Percentiles rank a stretch among this genome's conserved stretches.
Evolutionary conservation across 2,329 filamentous ascomycete genomes (phyloP).

Genomic region (Karstenula rhodostoma): DNA sequence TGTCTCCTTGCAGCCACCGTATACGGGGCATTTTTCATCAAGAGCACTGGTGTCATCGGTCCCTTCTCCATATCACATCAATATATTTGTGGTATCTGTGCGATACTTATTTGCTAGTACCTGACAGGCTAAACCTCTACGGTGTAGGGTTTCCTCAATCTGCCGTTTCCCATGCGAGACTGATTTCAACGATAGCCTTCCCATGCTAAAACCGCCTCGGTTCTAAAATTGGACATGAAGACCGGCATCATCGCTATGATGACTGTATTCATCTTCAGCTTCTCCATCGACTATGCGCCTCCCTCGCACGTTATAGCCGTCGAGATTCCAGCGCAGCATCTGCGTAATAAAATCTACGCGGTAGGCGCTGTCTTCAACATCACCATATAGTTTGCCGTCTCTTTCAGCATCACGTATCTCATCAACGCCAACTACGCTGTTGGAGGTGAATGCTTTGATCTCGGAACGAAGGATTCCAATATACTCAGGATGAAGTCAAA

Average conservation of each 20-base stretch:
- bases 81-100: slow-evolving; percentile 12
- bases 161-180: not conserved
- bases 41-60: slow-evolving; percentile 20
- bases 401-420: slow-evolving; percentile 51
- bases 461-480: no score
- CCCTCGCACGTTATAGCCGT: slow-evolving; percentile 15
- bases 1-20: slow-evolving; percentile 20
- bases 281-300: slow-evolving; percentile 16
- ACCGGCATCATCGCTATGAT: slow-evolving; percentile 17
- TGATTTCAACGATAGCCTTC: slow-evolving; percentile 5
- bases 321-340: slow-evolving; percentile 16
- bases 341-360: slow-evolving; percentile 17
- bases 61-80: slow-evolving; percentile 19
- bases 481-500: no score
- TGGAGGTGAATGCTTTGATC: no score
- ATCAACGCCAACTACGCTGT: slow-evolving; percentile 49
- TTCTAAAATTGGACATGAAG: slow-evolving; percentile 6
- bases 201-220: slow-evolving; percentile 5
- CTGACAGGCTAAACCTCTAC: slow-evolving; percentile 11
- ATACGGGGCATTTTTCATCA: slow-evolving; percentile 30
- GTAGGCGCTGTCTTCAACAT: slow-evolving; percentile 18
- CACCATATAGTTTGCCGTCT: slow-evolving; percentile 34
- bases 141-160: slow-evolving; percentile 7
- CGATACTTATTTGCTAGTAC: slow-evolving; percentile 10
- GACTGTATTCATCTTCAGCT: slow-evolving; percentile 11